phyloP scores from a whole-genome alignment of 257 asterid genomes.

The Primulina eburnea region DNA sequence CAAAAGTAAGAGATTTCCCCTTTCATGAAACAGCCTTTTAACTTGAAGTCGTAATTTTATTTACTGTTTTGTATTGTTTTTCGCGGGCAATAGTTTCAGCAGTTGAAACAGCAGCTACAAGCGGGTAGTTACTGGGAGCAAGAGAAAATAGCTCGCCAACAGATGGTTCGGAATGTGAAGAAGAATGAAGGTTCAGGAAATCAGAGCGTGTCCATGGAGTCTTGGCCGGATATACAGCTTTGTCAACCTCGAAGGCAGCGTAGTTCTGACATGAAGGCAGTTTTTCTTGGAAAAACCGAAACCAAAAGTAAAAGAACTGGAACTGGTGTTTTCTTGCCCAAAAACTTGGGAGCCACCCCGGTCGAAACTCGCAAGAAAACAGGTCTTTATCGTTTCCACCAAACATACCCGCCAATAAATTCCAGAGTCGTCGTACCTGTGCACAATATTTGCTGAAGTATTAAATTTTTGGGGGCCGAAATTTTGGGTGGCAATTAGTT shows the following conservation, averaged over 20 bases:
- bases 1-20: conserved; percentile 3
- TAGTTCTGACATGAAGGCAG: conserved; percentile 59
- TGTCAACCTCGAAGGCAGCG: conserved; percentile 32
- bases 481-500: too few relatives aligned
- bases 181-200: neutral
- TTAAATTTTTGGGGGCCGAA: too few relatives aligned
- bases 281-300: conserved; percentile 54
- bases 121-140: neutral
- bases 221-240: conserved; percentile 26
- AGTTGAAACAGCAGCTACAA: conserved; percentile 6
- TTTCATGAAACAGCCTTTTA: neutral
- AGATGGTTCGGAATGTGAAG: neutral
- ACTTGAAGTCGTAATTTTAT: neutral
- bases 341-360: conserved; percentile 37
- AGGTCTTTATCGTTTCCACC: conserved; percentile 32
- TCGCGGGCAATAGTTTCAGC: neutral
- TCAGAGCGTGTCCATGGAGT: neutral
- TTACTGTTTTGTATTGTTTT: neutral
- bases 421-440: neutral
- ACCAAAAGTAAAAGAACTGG: conserved; percentile 64
- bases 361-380: conserved; percentile 44
- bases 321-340: conserved; percentile 84
- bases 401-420: neutral
- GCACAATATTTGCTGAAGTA: neutral
- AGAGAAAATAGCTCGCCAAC: neutral